These are phyloP conservation scores for Colletotrichum lini DNA, from an alignment of 2,329 filamentous ascomycete genomes.

Conservation along the genomic window DNA sequence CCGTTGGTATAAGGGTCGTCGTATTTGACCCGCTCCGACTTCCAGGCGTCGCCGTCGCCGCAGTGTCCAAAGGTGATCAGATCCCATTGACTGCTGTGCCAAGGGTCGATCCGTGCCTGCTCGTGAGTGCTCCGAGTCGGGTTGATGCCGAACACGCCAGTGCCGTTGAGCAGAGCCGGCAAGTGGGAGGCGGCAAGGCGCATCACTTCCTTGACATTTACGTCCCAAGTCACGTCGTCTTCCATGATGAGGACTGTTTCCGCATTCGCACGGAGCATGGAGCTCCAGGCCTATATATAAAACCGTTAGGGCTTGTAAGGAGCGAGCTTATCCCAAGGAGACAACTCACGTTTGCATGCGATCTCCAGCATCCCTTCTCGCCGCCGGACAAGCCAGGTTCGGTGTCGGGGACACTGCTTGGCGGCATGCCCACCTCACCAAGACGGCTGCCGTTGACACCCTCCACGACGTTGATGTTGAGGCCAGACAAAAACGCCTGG, in stretches of 20 bases:
- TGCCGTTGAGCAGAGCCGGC: conserved; percentile 23
- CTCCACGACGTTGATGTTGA: conserved; percentile 44
- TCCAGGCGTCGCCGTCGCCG: conserved; percentile 42
- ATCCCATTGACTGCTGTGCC: conserved; percentile 46
- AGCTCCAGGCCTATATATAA: conserved; percentile 46
- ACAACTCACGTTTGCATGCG: conserved; percentile 48
- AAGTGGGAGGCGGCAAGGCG: conserved; percentile 26
- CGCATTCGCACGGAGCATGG: conserved; percentile 44
- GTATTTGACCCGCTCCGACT: conserved; percentile 15
- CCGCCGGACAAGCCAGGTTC: conserved; percentile 40
- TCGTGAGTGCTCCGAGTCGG: neutral
- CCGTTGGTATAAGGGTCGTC: conserved; percentile 25
- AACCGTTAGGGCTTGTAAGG: neutral
- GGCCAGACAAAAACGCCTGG: conserved; percentile 48
- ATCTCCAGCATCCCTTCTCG: conserved; percentile 48
- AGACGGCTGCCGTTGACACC: conserved; percentile 45
- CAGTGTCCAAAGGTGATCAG: conserved; percentile 47
- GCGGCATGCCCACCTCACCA: conserved; percentile 46
- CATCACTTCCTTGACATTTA: conserved; percentile 47
- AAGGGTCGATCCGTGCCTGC: conserved; percentile 41
- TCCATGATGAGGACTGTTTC: conserved; percentile 48
- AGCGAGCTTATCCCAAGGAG: no score
- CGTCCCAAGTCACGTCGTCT: conserved; percentile 49
- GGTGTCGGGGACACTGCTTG: conserved; percentile 42
- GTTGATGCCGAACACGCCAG: conserved; percentile 13